Conservation (phyloP, 192 early-diverging fungal species). For the Phlyctochytrium arcticum region DNA sequence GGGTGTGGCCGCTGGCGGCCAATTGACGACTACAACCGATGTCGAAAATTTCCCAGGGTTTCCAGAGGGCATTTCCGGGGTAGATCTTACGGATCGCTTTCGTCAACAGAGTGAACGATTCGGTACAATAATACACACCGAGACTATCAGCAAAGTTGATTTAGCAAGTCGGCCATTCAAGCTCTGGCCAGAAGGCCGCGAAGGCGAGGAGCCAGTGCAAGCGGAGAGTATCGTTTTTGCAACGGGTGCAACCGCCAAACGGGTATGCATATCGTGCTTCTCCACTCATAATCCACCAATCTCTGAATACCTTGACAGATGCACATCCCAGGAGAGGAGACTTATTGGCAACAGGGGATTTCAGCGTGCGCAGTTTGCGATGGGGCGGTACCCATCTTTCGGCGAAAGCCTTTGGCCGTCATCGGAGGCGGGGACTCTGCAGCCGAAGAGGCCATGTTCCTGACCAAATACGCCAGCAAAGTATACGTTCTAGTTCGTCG, state of each 20-base stretch:
- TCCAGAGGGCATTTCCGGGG: slow-evolving; percentile 84
- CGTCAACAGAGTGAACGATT: slow-evolving; percentile 80
- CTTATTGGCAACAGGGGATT: slow-evolving; percentile 94
- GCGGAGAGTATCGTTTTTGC: slow-evolving; percentile 83
- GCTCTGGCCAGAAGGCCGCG: slow-evolving; percentile 77
- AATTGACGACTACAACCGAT: slow-evolving; percentile 95
- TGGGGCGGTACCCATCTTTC: slow-evolving; percentile 92
- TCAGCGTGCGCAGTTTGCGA: slow-evolving; percentile 98
- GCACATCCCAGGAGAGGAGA: slow-evolving; percentile 72
- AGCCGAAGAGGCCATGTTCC: slow-evolving; percentile 86
- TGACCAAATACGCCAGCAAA: slow-evolving; percentile 90
- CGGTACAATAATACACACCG: slow-evolving; percentile 84
- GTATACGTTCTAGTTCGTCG: slow-evolving; percentile 89
- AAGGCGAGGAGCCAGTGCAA: slow-evolving; percentile 65
- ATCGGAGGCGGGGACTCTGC: slow-evolving; percentile 94
- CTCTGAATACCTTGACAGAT: slow-evolving; percentile 2
- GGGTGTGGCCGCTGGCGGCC: slow-evolving; percentile 64
- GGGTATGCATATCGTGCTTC: slow-evolving; percentile 27
- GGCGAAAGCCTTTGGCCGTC: slow-evolving; percentile 86
- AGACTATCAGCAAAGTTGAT: slow-evolving; percentile 88
- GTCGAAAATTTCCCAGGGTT: slow-evolving; percentile 93
- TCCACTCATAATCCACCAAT: too few species aligned
- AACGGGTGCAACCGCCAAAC: slow-evolving; percentile 94
- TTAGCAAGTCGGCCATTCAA: slow-evolving; percentile 75
- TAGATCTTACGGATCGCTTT: slow-evolving; percentile 81